A percentile compares a stretch with the other conserved stretches of the same genome.
phyloP scores from a whole-genome alignment of 139 green algal species.

The Tetradesmus obliquus region DNA sequence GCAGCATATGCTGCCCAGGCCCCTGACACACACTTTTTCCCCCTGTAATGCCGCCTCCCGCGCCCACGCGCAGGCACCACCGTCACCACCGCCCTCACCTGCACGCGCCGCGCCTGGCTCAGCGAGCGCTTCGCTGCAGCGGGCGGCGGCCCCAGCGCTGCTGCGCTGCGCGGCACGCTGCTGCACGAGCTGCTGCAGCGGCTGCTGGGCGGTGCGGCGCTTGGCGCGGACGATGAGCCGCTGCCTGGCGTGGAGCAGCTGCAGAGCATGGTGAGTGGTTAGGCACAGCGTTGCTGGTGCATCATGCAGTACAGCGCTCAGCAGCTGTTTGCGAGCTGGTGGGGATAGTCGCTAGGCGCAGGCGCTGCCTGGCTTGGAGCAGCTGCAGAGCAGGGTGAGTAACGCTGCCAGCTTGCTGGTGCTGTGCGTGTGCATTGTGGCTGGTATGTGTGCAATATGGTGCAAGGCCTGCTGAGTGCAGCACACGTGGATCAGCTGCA shows the following conservation, averaged over 20 bases:
- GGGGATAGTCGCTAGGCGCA: background rate
- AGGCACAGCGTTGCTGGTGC: background rate
- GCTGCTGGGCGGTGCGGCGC: constrained; percentile 40
- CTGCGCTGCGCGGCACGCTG: constrained; percentile 67
- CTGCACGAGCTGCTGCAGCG: constrained; percentile 75
- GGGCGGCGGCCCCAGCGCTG: constrained; percentile 51
- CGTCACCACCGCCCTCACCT: constrained; percentile 71
- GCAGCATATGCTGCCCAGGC: background rate
- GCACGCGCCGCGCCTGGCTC: constrained; percentile 76
- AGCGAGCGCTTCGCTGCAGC: constrained; percentile 68
- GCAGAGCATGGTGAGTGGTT: constrained; percentile 32
- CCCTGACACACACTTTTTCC: background rate
- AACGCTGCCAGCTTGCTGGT: background rate
- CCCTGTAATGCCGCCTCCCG: background rate
- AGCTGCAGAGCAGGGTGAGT: background rate
- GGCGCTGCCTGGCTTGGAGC: background rate
- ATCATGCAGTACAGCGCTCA: background rate
- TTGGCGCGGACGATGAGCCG: background rate
- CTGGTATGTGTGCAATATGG: too few relatives aligned
- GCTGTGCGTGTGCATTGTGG: background rate
- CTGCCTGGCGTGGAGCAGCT: constrained; percentile 16
- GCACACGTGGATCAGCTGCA: too few relatives aligned
- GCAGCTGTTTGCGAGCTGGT: background rate
- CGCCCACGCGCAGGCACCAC: constrained; percentile 63
- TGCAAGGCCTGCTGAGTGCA: too few relatives aligned